Evolutionary conservation across 495 filamentous ascomycete species (phyloP).

Genomic region (Alectoria sarmentosa): DNA sequence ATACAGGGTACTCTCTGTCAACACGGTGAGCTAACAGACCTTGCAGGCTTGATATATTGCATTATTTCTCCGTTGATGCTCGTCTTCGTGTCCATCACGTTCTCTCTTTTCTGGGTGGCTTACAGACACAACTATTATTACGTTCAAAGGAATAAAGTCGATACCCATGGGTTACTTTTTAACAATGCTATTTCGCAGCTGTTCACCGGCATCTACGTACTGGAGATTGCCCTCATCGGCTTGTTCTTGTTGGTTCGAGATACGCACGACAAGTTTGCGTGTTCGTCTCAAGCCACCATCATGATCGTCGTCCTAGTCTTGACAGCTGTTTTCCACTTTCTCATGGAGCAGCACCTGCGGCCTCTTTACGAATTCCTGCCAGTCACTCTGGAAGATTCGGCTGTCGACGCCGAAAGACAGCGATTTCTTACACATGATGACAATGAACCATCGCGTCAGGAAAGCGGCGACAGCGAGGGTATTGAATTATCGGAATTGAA

Average conservation of each 20-base stretch:
- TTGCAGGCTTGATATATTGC: conserved; percentile 70
- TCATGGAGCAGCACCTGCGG: conserved; percentile 74
- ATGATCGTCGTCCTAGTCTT: conserved; percentile 75
- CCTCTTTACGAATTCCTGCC: conserved; percentile 85
- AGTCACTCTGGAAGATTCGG: conserved; percentile 91
- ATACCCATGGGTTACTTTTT: conserved; percentile 91
- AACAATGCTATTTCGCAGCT: conserved; percentile 91
- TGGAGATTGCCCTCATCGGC: conserved; percentile 89
- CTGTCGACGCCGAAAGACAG: conserved; percentile 75
- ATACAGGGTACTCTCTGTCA: not conserved
- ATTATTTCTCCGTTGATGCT: conserved; percentile 86
- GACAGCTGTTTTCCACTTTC: conserved; percentile 72
- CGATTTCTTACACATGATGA: conserved; percentile 69
- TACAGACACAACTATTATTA: conserved; percentile 96
- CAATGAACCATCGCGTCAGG: conserved; percentile 40
- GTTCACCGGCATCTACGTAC: conserved; percentile 88
- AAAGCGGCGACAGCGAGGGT: conserved; percentile 44
- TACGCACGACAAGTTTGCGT: conserved; percentile 48
- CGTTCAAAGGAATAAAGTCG: conserved; percentile 79
- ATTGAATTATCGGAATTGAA: conserved; percentile 26
- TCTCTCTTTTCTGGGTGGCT: conserved; percentile 88
- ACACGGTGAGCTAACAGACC: conserved; percentile 7
- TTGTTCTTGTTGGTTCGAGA: conserved; percentile 82
- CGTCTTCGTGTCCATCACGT: conserved; percentile 89
- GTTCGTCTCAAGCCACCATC: conserved; percentile 75